Evolutionary conservation across 345 rosid species (phyloP), one percentile per base, ranked within the genome.

Genomic region (Lumnitzera racemosa): DNA sequence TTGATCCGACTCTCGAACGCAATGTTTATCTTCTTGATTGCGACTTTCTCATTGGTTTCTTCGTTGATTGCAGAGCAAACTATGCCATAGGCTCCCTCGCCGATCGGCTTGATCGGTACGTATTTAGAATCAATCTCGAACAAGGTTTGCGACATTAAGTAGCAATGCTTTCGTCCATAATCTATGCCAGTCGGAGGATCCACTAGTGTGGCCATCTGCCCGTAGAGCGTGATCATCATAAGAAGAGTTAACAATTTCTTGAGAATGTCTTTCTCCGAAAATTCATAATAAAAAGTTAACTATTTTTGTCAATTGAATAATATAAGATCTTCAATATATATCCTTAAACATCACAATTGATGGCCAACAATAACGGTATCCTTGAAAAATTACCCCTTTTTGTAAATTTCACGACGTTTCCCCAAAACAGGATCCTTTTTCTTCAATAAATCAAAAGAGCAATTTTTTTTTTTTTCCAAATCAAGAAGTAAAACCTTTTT

Each of bases 61-160:
- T 56, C 71, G 72, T 85, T 85, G 51, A 79, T 67, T 15, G 92
- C 82, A 55, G 97, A 87, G 70, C 92, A 90, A 36, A 90, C 90
- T 12, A 87, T 72, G 20, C 89, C 96, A 51, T 82, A 90, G 0
- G 96, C 97, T 15, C 92, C 97, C 46, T 87, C 76, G 11, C 92
- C 97, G 53, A 90, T 70, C 8, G 90, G 91, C 71, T 90, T 88
- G 74, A 90, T 90, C 3, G 96, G 94, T 61, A 84, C 78, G 49
- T 90, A 90, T 51, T 85, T 85, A 11, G 86, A 83, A 51, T 90
- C 97, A 54, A 90, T 82, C 77, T 90, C 97, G 63, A 90, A 88
- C 74, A 86, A 68, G 29, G 78, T 82, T 62, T 90, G 85, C 95
- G 91, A 88, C 94, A 90, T 84, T 1, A 83, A 83, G 66, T 59